Conservation (phyloP, 257 asterid species). For the Salvia splendens region DNA sequence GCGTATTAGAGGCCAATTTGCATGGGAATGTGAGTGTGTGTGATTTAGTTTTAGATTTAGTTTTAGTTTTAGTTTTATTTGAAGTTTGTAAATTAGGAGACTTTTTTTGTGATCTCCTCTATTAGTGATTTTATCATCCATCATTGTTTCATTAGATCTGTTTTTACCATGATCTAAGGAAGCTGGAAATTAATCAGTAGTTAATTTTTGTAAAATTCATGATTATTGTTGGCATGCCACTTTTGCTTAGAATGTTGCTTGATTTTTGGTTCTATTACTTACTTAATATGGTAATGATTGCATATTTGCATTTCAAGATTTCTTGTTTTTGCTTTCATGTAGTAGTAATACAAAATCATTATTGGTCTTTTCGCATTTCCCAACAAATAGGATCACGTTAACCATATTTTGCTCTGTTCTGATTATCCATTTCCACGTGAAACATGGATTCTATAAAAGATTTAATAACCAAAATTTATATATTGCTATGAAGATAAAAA, state of each 20-base stretch:
- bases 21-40: slow-evolving; percentile 29
- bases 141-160: slow-evolving; percentile 41
- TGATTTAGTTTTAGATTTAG: neutral
- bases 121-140: slow-evolving; percentile 35
- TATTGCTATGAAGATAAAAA: no score
- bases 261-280: no score
- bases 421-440: no score
- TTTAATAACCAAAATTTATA: no score
- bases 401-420: neutral
- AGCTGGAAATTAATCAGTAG: slow-evolving; percentile 33
- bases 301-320: slow-evolving; percentile 15
- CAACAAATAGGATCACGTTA: neutral
- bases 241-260: no score
- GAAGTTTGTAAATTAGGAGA: neutral
- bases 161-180: slow-evolving; percentile 36
- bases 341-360: neutral
- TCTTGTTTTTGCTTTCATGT: neutral
- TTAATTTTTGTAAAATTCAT: slow-evolving; percentile 21
- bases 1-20: slow-evolving; percentile 52
- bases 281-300: neutral
- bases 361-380: neutral
- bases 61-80: slow-evolving; percentile 8
- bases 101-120: slow-evolving; percentile 59
- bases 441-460: no score
- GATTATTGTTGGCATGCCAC: slow-evolving; percentile 1